Conservation (phyloP, 371 early-diverging fungal species). For the Nematocida sp. region DNA sequence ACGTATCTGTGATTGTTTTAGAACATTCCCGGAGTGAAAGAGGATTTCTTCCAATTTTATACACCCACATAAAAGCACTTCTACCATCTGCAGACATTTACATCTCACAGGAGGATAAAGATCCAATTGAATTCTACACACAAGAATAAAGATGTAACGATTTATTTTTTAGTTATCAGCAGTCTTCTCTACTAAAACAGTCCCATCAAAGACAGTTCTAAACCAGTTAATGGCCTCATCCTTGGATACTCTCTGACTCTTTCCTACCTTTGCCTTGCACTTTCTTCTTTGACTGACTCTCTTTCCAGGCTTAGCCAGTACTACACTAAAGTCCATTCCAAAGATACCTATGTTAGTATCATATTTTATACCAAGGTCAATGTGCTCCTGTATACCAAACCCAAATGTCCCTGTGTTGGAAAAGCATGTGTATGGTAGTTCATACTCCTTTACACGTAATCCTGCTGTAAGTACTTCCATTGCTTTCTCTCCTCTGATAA, state of each 20-base stretch:
- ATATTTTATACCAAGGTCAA: constrained; percentile 99
- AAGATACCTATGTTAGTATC: constrained; percentile 88
- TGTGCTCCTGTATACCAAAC: constrained; percentile 99
- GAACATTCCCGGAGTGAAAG: constrained; percentile 89
- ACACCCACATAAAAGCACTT: constrained; percentile 29
- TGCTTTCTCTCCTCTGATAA: constrained; percentile 89
- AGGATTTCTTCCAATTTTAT: constrained; percentile 74
- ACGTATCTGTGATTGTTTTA: constrained; percentile 81
- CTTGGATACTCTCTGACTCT: constrained; percentile 84
- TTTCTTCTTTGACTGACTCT: constrained; percentile 92
- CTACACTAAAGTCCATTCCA: constrained; percentile 90
- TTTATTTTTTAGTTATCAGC: constrained; percentile 27
- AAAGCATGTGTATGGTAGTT: constrained; percentile 88
- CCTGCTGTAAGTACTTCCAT: constrained; percentile 96
- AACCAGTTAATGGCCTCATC: constrained; percentile 76
- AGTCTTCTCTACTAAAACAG: constrained; percentile 50
- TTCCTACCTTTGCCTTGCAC: constrained; percentile 79
- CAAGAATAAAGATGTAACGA: constrained; percentile 7
- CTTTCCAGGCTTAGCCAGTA: constrained; percentile 92
- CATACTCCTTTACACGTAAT: constrained; percentile 98
- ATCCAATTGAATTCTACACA: constrained; percentile 62
- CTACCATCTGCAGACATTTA: constrained; percentile 49
- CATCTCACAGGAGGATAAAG: constrained; percentile 64
- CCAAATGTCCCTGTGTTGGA: constrained; percentile 97
- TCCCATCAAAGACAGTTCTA: constrained; percentile 70